Evolutionary conservation across 768 basidiomycete genomes (phyloP).

Genomic region (Mycena filopes): DNA sequence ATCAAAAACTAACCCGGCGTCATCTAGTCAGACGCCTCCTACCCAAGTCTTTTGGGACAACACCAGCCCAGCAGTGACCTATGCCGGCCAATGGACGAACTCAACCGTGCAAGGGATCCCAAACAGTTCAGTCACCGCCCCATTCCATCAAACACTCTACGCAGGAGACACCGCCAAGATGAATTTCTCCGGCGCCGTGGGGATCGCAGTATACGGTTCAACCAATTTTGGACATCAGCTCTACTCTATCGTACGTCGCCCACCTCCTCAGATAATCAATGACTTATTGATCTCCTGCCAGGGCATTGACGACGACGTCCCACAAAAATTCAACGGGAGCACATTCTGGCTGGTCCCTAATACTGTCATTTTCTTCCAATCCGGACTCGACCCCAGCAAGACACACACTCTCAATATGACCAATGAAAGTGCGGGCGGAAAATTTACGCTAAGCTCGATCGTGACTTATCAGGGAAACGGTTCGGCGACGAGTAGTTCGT

Average conservation of each 20-base stretch:
- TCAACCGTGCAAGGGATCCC: slow-evolving; percentile 14
- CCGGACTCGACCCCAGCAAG: slow-evolving; percentile 15
- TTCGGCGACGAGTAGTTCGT: not conserved
- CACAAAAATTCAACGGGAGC: slow-evolving; percentile 20
- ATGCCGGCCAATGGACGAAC: slow-evolving; percentile 17
- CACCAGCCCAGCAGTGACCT: slow-evolving; percentile 6
- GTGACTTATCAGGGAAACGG: slow-evolving; percentile 1
- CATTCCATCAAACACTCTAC: slow-evolving; percentile 19
- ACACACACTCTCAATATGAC: slow-evolving; percentile 14
- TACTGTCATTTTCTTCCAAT: slow-evolving; percentile 17
- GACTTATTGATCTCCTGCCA: not conserved
- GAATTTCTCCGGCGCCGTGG: slow-evolving; percentile 17
- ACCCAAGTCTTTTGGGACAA: slow-evolving; percentile 14
- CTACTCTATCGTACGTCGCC: slow-evolving; percentile 20
- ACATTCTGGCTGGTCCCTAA: slow-evolving; percentile 19
- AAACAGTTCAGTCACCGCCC: slow-evolving; percentile 13
- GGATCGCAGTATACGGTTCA: slow-evolving; percentile 16
- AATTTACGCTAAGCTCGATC: slow-evolving; percentile 12
- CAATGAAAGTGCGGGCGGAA: slow-evolving; percentile 11
- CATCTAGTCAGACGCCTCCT: not conserved
- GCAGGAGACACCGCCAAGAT: slow-evolving; percentile 6
- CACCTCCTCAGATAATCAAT: not conserved
- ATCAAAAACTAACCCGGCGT: not conserved
- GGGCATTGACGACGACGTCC: slow-evolving; percentile 14
- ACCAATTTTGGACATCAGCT: slow-evolving; percentile 19